Evolutionary conservation across 163 green algal genomes (phyloP), one percentile per base, ranked within the genome.

Genomic region (Prototheca cutis): DNA sequence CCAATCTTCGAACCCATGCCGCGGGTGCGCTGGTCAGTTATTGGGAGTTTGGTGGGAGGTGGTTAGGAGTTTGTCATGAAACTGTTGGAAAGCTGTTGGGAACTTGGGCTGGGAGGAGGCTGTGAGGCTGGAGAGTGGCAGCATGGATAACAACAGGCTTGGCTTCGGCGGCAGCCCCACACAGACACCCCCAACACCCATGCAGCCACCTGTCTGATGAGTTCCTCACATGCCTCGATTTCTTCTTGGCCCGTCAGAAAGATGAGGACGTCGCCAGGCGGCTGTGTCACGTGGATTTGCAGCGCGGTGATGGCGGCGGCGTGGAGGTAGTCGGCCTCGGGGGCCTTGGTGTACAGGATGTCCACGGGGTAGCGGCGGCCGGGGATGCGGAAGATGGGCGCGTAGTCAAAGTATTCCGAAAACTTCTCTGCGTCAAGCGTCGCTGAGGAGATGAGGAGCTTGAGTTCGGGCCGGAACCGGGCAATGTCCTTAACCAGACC

Each of bases 401-500:
- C 90, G 59, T 86, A 76, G 80, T 96, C 89, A 77, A 99, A 99
- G 78, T 95, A 98, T 40, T 91, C 86, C 33, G 56, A 82, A 77
- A 99, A 98, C 75, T 97, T 95, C 67, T 96, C 86, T 4, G 91
- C 91, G 59, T 98, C 89, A 56, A 99, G 78, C 6, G 92, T 99
- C 45, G 92, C 92, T 19, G 66, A 87, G 55, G 76, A 89, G 61
- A 99, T 96, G 55, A 99, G 83, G 61, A 99, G 75, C 75, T 94
- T 93, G 36, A 97, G 73, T 70, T 97, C 88, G 13, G 84, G 83
- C 31, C 87, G 66, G 58, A 87, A 88, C 2, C 84, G 63, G 3
- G 75, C 77, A 60, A 91, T 83, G 68, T 87, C 78, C 74, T 94
- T 90, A 53, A 96, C 76, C 56, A 96, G 81, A 1, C 89, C 90